phyloP scores from a whole-genome alignment of 192 early-diverging fungal species.

The Phycomyces blakesleeanus region DNA sequence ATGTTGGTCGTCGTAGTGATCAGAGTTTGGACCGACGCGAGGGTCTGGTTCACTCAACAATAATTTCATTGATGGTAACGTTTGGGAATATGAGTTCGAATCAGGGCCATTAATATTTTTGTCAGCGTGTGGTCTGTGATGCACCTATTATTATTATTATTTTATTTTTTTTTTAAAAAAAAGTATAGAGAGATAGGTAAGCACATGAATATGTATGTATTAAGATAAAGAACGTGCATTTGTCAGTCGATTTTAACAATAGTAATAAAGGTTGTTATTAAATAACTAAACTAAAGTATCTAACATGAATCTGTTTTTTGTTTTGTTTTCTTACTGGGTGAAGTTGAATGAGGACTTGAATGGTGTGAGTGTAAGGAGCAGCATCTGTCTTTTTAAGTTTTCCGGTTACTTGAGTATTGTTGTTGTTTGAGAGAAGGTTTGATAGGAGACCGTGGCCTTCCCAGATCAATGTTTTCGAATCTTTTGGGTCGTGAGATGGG shows the following conservation, averaged over 20 bases:
- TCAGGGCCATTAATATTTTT: neutral
- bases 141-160: too few species aligned
- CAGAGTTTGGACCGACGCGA: neutral
- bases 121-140: neutral
- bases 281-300: too few species aligned
- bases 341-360: slow-evolving; percentile 28
- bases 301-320: too few species aligned
- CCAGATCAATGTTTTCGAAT: slow-evolving; percentile 17
- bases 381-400: slow-evolving; percentile 10
- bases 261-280: too few species aligned
- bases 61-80: neutral
- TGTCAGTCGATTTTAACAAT: too few species aligned
- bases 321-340: slow-evolving; percentile 33
- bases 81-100: neutral
- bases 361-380: slow-evolving; percentile 7
- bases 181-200: too few species aligned
- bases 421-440: slow-evolving; percentile 16
- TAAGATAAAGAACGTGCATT: neutral
- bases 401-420: slow-evolving; percentile 10
- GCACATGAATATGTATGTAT: neutral
- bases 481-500: slow-evolving; percentile 7
- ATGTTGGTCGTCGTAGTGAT: too few species aligned
- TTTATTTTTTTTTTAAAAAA: too few species aligned
- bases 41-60: neutral
- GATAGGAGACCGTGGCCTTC: slow-evolving; percentile 32